Percentiles rank a stretch among this genome's conserved stretches.
These are phyloP conservation scores for Solanum medicagineum DNA, from an alignment of 257 asterid genomes.

Conservation along the genomic window DNA sequence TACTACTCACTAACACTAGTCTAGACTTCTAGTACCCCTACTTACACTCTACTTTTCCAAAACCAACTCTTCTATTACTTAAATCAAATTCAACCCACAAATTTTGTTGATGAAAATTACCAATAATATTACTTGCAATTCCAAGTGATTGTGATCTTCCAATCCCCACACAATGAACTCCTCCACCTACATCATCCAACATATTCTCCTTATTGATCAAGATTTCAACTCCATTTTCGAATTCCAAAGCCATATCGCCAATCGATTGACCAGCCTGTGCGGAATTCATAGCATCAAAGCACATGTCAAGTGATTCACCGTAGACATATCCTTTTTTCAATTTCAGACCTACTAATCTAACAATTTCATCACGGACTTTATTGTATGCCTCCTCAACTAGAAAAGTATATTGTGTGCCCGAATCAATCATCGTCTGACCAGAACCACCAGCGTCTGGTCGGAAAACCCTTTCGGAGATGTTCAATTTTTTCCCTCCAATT, in stretches of 20 bases:
- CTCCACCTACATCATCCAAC: slow-evolving; percentile 47
- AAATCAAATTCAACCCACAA: slow-evolving; percentile 88
- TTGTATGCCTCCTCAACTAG: slow-evolving; percentile 52
- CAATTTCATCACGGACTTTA: slow-evolving; percentile 41
- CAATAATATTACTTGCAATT: slow-evolving; percentile 60
- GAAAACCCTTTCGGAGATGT: slow-evolving; percentile 38
- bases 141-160: slow-evolving; percentile 67
- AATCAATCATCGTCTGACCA: slow-evolving; percentile 81
- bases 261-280: slow-evolving; percentile 27
- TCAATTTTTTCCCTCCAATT: slow-evolving; percentile 43
- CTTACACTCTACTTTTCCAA: slow-evolving; percentile 54
- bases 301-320: slow-evolving; percentile 62
- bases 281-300: slow-evolving; percentile 36
- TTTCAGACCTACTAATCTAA: slow-evolving; percentile 35
- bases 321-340: slow-evolving; percentile 43
- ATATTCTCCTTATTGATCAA: slow-evolving; percentile 24
- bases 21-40: neutral
- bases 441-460: slow-evolving; percentile 64
- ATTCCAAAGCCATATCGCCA: slow-evolving; percentile 49
- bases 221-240: slow-evolving; percentile 49
- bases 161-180: slow-evolving; percentile 57
- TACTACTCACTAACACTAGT: neutral
- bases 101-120: slow-evolving; percentile 82
- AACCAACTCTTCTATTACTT: slow-evolving; percentile 40
- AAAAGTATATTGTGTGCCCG: slow-evolving; percentile 82